These are phyloP conservation scores for Yarrowia divulgata DNA, from an alignment of 805 yeast species.

Conservation along the genomic window DNA sequence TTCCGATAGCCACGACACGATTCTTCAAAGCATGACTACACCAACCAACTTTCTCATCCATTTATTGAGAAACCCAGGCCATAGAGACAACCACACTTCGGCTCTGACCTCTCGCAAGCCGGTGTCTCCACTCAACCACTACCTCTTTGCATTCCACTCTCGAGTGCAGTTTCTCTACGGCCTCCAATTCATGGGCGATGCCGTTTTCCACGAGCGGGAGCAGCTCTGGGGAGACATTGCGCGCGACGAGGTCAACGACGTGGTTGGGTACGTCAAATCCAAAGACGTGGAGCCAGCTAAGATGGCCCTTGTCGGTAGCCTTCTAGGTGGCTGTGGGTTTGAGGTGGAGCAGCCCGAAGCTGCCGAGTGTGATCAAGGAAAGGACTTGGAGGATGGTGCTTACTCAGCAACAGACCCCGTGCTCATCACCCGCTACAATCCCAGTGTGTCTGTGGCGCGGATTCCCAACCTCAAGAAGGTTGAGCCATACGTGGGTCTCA, in stretches of 20 bases:
- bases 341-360: neutral
- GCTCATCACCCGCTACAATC: constrained; percentile 4
- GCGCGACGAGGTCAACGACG: neutral
- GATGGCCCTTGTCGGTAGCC: neutral
- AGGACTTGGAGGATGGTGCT: neutral
- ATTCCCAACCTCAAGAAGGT: neutral
- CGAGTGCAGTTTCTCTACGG: constrained; percentile 18
- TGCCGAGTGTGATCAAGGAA: neutral
- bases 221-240: constrained; percentile 10
- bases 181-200: constrained; percentile 16
- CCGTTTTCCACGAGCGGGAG: constrained; percentile 8
- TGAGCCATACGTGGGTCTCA: neutral
- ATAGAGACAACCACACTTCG: constrained; percentile 3
- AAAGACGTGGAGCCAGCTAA: constrained; percentile 1
- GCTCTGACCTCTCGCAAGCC: constrained; percentile 2
- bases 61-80: neutral
- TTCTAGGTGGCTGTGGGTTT: constrained; percentile 1
- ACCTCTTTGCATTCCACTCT: constrained; percentile 26
- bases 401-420: neutral
- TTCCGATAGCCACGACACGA: neutral
- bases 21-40: constrained; percentile 6
- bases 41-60: constrained; percentile 7
- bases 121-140: neutral
- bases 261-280: neutral
- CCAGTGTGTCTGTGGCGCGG: neutral